These are phyloP conservation scores for Magnusiomyces suaveolens DNA, from an alignment of 1,139 yeast species.

Conservation along the genomic window DNA sequence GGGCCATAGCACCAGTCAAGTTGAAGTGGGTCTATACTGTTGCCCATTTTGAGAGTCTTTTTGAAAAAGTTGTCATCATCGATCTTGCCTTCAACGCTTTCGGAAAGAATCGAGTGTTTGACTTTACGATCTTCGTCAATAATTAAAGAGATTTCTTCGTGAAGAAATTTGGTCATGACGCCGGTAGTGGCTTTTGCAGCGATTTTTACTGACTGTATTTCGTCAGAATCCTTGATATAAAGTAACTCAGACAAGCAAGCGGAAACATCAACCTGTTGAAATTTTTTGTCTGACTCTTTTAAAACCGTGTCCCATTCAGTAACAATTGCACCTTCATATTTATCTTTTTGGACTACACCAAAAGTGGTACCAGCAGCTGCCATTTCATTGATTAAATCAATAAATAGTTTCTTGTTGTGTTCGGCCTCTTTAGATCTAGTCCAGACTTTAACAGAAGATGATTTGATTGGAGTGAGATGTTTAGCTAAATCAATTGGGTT, in stretches of 20 bases:
- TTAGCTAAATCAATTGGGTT: conserved; percentile 39
- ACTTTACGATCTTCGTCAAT: conserved; percentile 80
- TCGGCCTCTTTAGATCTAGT: conserved; percentile 73
- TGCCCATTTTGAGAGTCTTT: conserved; percentile 45
- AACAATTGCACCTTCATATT: conserved; percentile 71
- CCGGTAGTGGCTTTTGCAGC: conserved; percentile 76
- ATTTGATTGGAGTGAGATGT: conserved; percentile 51
- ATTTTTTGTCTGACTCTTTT: conserved; percentile 29
- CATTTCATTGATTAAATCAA: conserved; percentile 46
- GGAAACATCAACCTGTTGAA: conserved; percentile 44
- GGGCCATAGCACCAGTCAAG: conserved; percentile 95
- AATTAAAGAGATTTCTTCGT: conserved; percentile 78
- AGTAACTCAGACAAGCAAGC: conserved; percentile 46
- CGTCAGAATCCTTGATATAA: conserved; percentile 75
- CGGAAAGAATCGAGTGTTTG: conserved; percentile 64
- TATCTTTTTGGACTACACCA: conserved; percentile 64
- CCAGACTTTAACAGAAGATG: conserved; percentile 53
- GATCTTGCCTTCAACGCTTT: conserved; percentile 68
- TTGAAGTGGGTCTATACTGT: conserved; percentile 64
- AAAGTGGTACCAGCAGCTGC: conserved; percentile 39
- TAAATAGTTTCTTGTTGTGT: conserved; percentile 59
- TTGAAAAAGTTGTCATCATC: conserved; percentile 65
- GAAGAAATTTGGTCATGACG: conserved; percentile 65
- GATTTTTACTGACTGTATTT: conserved; percentile 50
- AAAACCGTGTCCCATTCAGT: conserved; percentile 49